These are phyloP conservation scores for Blastocystis sp. DNA, from an alignment of 352 stramenopile genomes.

Conservation along the genomic window DNA sequence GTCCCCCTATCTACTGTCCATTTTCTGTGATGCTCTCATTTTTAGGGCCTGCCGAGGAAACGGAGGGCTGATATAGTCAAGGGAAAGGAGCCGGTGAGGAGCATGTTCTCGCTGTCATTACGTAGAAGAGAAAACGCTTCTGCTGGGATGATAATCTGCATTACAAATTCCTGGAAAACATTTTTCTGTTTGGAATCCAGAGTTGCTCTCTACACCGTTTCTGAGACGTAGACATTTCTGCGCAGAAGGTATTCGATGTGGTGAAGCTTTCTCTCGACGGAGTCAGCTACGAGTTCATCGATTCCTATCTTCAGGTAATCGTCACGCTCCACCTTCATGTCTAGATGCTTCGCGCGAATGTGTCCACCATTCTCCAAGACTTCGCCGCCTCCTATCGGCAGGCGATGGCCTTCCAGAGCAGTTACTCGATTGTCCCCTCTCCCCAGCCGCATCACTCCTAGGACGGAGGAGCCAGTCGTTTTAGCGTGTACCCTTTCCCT, in stretches of 20 bases:
- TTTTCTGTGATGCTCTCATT: slow-evolving; percentile 1
- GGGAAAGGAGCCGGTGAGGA: background rate
- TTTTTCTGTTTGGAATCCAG: slow-evolving; percentile 58
- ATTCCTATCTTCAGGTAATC: slow-evolving; percentile 24
- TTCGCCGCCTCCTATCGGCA: slow-evolving; percentile 28
- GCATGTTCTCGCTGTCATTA: background rate
- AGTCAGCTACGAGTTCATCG: slow-evolving; percentile 44
- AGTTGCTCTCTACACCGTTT: background rate
- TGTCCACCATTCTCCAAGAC: slow-evolving; percentile 32
- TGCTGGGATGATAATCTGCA: slow-evolving; percentile 62
- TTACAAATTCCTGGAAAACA: slow-evolving; percentile 58
- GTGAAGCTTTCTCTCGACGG: slow-evolving; percentile 10
- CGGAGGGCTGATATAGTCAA: slow-evolving; percentile 9
- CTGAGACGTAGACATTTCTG: slow-evolving; percentile 19
- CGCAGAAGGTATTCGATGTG: slow-evolving; percentile 49
- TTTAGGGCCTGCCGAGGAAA: slow-evolving; percentile 35
- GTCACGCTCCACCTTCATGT: background rate
- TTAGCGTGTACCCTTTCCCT: slow-evolving; percentile 55
- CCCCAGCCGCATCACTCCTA: background rate
- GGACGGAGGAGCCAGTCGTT: slow-evolving; percentile 8
- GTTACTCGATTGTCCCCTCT: background rate
- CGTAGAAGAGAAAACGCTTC: slow-evolving; percentile 62
- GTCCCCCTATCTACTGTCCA: background rate
- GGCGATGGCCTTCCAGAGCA: slow-evolving; percentile 5
- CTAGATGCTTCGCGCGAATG: slow-evolving; percentile 36